These are phyloP conservation scores for Avena atlantica DNA, from an alignment of 176 grass and related monocot species.

Conservation along the genomic window DNA sequence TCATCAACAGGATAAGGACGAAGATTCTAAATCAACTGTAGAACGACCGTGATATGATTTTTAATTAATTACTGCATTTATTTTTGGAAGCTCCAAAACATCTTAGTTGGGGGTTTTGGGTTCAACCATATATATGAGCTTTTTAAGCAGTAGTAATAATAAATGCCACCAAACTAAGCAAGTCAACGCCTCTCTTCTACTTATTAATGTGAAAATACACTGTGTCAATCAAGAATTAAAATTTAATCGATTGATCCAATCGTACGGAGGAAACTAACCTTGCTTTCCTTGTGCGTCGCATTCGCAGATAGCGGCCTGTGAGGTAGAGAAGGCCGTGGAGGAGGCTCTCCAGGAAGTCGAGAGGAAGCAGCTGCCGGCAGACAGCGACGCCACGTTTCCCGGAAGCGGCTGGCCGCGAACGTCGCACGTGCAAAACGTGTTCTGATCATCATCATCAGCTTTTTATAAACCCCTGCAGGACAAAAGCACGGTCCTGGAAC, in stretches of 20 bases:
- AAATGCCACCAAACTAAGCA: not conserved
- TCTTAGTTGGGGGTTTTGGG: not conserved
- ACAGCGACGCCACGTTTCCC: constrained; percentile 36
- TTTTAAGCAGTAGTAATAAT: not conserved
- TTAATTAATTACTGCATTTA: too few relatives aligned
- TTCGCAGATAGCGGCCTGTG: constrained; percentile 64
- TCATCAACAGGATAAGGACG: not conserved
- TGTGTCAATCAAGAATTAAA: too few relatives aligned
- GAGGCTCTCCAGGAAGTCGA: constrained; percentile 60
- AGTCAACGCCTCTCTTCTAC: not conserved
- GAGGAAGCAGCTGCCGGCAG: constrained; percentile 36
- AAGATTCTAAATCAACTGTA: not conserved
- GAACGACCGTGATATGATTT: not conserved
- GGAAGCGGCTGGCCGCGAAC: constrained; percentile 45
- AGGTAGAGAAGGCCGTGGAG: constrained; percentile 71
- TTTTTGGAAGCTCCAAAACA: not conserved
- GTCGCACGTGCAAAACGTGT: constrained; percentile 57
- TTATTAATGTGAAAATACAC: too few relatives aligned
- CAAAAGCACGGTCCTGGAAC: not conserved
- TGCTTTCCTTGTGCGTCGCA: not conserved
- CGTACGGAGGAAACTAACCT: not conserved
- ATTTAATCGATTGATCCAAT: not conserved
- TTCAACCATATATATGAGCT: not conserved
- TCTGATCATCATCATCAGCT: constrained; percentile 7
- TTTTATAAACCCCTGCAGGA: too few relatives aligned